These are phyloP conservation scores for Forsythia viridissima DNA, from an alignment of 257 asterid genomes.

Conservation along the genomic window DNA sequence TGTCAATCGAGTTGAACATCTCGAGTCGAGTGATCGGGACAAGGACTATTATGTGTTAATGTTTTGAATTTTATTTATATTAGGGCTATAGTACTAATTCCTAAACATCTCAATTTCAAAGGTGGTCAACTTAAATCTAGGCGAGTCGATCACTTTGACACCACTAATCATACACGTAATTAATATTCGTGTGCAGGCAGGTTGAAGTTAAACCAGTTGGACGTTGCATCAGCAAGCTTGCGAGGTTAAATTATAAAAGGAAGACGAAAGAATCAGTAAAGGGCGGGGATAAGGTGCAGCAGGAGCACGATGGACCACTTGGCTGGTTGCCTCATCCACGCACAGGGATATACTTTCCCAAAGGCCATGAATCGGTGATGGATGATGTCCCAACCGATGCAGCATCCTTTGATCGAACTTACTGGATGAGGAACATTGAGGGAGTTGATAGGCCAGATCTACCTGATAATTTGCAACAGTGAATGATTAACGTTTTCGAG, in stretches of 20 bases:
- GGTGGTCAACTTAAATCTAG: background rate
- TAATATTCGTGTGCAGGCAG: background rate
- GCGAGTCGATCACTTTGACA: background rate
- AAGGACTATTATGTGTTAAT: background rate
- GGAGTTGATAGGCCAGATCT: conserved; percentile 37
- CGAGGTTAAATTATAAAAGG: background rate
- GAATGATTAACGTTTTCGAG: background rate
- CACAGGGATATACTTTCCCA: conserved; percentile 53
- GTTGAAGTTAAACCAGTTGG: background rate
- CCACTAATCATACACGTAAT: background rate
- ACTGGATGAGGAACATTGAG: conserved; percentile 48
- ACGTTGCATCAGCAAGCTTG: conserved; percentile 17
- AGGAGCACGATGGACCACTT: background rate
- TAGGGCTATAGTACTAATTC: too few species aligned
- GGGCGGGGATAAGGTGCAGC: conserved; percentile 1
- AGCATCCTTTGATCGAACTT: conserved; percentile 35
- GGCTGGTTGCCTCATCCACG: conserved; percentile 54
- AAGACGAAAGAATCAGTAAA: background rate
- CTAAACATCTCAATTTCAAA: background rate
- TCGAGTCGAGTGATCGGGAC: too few species aligned
- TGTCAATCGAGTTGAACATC: too few species aligned
- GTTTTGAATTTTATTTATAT: too few species aligned
- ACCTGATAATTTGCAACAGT: background rate
- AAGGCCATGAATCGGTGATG: conserved; percentile 50
- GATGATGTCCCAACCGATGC: conserved; percentile 46